phyloP scores from a whole-genome alignment of 2,329 filamentous ascomycete genomes.

The Taxawa tesnikishii region DNA sequence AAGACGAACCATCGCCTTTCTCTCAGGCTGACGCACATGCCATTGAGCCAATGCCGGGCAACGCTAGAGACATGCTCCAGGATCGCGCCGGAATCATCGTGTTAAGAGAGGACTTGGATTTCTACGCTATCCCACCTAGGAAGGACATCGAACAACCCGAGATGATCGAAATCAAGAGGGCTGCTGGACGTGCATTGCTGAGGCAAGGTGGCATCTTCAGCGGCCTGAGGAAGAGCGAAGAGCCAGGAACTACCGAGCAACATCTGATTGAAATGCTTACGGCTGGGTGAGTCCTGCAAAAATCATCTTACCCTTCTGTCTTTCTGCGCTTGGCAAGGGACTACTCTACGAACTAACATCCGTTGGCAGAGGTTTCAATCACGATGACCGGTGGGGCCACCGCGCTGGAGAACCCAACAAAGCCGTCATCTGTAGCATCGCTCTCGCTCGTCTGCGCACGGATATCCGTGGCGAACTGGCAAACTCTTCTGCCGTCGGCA shows the following conservation, averaged over 20 bases:
- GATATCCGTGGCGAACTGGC: constrained; percentile 58
- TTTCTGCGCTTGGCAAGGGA: too few species aligned
- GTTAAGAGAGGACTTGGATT: constrained; percentile 88
- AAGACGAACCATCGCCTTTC: constrained; percentile 37
- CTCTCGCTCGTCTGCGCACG: constrained; percentile 80
- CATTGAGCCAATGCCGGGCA: constrained; percentile 54
- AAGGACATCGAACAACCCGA: constrained; percentile 73
- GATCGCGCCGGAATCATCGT: constrained; percentile 94
- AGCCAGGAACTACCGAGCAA: constrained; percentile 91
- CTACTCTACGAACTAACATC: background rate
- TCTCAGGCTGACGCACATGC: constrained; percentile 4
- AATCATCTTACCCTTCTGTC: background rate
- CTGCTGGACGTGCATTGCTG: constrained; percentile 74
- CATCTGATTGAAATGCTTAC: constrained; percentile 99
- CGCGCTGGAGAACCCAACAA: constrained; percentile 97
- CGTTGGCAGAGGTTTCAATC: constrained; percentile 74
- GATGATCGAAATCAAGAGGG: constrained; percentile 94
- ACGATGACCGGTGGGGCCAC: constrained; percentile 91
- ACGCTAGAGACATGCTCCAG: constrained; percentile 65
- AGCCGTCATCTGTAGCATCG: constrained; percentile 93
- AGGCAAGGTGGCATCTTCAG: constrained; percentile 93
- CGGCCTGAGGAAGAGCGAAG: constrained; percentile 85
- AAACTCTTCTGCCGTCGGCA: constrained; percentile 71
- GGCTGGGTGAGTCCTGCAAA: constrained; percentile 59
- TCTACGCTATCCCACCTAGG: constrained; percentile 86